Conservation (phyloP, 176 grass and related monocot species). For the Lolium perenne region DNA sequence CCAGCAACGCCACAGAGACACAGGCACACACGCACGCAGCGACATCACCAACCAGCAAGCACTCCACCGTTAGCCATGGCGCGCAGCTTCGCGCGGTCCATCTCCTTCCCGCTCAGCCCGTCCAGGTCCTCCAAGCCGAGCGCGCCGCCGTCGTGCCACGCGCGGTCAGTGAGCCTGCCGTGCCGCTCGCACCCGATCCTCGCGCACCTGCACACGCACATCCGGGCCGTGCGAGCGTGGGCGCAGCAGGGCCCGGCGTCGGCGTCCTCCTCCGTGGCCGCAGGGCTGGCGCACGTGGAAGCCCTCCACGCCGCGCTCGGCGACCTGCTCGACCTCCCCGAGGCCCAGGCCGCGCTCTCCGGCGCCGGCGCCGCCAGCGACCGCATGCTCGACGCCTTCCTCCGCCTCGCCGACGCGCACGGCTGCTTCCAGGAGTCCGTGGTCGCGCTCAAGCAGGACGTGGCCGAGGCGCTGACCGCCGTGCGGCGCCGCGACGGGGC, state of each 20-base stretch:
- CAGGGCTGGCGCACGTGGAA: slow-evolving; percentile 56
- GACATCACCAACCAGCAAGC: too few relatives aligned
- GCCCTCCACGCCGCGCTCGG: slow-evolving; percentile 55
- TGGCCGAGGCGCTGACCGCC: slow-evolving; percentile 48
- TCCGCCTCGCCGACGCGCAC: slow-evolving; percentile 72
- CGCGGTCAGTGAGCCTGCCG: slow-evolving; percentile 61
- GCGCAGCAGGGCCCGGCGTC: slow-evolving; percentile 18
- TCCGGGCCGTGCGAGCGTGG: slow-evolving; percentile 59
- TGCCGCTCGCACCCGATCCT: slow-evolving; percentile 72
- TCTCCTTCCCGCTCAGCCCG: slow-evolving; percentile 74
- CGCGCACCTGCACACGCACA: slow-evolving; percentile 63
- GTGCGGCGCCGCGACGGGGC: slow-evolving; percentile 55
- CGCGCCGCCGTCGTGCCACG: background rate
- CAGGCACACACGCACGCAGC: too few relatives aligned
- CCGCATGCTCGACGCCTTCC: slow-evolving; percentile 69
- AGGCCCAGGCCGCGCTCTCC: slow-evolving; percentile 52
- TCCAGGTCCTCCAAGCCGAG: slow-evolving; percentile 1
- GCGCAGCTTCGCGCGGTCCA: slow-evolving; percentile 63
- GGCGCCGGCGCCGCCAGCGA: slow-evolving; percentile 21
- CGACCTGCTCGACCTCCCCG: slow-evolving; percentile 55
- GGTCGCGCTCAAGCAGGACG: slow-evolving; percentile 55
- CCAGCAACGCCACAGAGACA: too few relatives aligned
- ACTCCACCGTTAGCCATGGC: slow-evolving; percentile 41
- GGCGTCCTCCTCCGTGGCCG: background rate
- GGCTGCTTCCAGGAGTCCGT: slow-evolving; percentile 59